Percentiles rank a stretch among this genome's conserved stretches.
These are phyloP conservation scores for Clonostachys sp. DNA, from an alignment of 2,329 filamentous ascomycete species.

Conservation along the genomic window DNA sequence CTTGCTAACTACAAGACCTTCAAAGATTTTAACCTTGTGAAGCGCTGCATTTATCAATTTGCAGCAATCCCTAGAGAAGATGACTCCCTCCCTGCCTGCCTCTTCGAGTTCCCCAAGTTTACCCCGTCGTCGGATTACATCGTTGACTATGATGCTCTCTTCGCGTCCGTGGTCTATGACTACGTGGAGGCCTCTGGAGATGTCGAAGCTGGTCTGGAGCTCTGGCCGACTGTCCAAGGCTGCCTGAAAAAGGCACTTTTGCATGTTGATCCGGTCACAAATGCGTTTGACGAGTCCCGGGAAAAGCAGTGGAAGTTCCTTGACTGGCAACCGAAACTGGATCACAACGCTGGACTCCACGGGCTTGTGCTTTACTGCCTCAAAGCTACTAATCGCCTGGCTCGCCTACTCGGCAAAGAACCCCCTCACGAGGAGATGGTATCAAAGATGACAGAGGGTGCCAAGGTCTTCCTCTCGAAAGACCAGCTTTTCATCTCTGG, in stretches of 20 bases:
- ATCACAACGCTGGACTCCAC: constrained; percentile 19
- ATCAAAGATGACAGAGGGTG: constrained; percentile 10
- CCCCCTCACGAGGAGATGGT: constrained; percentile 11
- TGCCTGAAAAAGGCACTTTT: constrained; percentile 16
- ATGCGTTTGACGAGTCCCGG: constrained; percentile 9
- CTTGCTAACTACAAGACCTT: constrained; percentile 28
- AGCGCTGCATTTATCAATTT: constrained; percentile 26
- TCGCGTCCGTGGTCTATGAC: constrained; percentile 21
- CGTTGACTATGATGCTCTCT: constrained; percentile 27
- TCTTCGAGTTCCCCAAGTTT: constrained; percentile 23
- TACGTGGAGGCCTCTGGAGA: constrained; percentile 23
- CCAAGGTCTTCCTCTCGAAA: constrained; percentile 9
- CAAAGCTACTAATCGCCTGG: constrained; percentile 18
- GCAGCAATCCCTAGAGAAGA: constrained; percentile 22
- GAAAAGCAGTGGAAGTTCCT: constrained; percentile 20
- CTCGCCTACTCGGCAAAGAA: constrained; percentile 11
- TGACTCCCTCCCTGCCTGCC: constrained; percentile 21
- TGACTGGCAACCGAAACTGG: constrained; percentile 19
- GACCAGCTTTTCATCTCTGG: constrained; percentile 16
- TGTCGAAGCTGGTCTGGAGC: constrained; percentile 12
- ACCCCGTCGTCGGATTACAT: constrained; percentile 23
- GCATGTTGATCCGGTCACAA: constrained; percentile 13
- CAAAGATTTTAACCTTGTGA: constrained; percentile 22
- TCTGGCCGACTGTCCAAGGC: constrained; percentile 21
- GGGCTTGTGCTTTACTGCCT: constrained; percentile 19